These are phyloP conservation scores for Casaregolazyma lundiana DNA, from an alignment of 1,139 yeast genomes.

Conservation along the genomic window DNA sequence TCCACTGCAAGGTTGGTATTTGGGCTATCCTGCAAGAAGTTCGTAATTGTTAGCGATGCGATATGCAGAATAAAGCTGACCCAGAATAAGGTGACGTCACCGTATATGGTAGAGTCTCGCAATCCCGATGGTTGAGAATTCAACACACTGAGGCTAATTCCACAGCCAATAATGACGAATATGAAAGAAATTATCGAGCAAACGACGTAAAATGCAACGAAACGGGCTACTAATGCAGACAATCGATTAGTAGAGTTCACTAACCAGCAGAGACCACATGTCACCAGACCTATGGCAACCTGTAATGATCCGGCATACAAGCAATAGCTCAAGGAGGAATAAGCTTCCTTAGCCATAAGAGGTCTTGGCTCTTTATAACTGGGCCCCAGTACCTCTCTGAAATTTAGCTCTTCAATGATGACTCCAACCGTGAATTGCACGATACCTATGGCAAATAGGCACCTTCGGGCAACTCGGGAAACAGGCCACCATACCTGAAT, in stretches of 20 bases:
- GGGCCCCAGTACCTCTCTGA: conserved; percentile 1
- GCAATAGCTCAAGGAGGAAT: conserved; percentile 2
- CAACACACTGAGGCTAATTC: conserved; percentile 1
- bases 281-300: conserved; percentile 16
- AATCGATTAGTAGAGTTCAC: conserved; percentile 2
- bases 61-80: conserved; percentile 7
- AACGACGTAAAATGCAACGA: conserved; percentile 23
- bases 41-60: conserved; percentile 3
- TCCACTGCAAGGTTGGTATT: conserved; percentile 34
- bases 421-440: conserved; percentile 25
- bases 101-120: conserved; percentile 4
- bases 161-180: conserved; percentile 8
- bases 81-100: conserved; percentile 6
- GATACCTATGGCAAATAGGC: conserved; percentile 24
- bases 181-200: conserved; percentile 13
- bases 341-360: not conserved
- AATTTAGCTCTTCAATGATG: conserved; percentile 18
- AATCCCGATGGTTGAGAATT: not conserved
- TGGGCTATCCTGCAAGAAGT: conserved; percentile 19
- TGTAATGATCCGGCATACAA: conserved; percentile 10
- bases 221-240: conserved; percentile 18
- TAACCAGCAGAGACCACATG: conserved; percentile 8
- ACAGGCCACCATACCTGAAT: conserved; percentile 24
- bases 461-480: conserved; percentile 24
- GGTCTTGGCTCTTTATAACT: not conserved